These are phyloP conservation scores for Neolentinus lepideus DNA, from an alignment of 1,284 basidiomycete genomes.

Conservation along the genomic window DNA sequence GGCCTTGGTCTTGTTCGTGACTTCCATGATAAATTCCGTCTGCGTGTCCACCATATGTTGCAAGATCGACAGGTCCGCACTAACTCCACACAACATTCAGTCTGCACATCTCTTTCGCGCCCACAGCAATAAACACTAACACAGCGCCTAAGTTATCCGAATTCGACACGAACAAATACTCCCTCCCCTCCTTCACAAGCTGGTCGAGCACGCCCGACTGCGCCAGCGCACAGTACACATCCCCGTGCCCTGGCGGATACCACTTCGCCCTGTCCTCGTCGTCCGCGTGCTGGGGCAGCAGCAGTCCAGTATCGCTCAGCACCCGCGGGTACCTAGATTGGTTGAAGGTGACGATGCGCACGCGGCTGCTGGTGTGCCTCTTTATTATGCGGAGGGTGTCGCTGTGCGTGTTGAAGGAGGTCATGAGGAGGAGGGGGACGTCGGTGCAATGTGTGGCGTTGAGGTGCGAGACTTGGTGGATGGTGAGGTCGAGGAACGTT, in stretches of 20 bases:
- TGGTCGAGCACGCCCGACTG: constrained; percentile 97
- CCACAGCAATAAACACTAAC: constrained; percentile 40
- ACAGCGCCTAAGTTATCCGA: constrained; percentile 98
- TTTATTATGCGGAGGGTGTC: constrained; percentile 98
- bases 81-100: constrained; percentile 4
- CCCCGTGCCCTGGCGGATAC: constrained; percentile 99
- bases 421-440: constrained; percentile 99
- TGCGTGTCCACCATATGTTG: constrained; percentile 88
- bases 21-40: constrained; percentile 96
- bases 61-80: constrained; percentile 74
- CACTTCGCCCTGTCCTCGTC: constrained; percentile 89
- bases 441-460: constrained; percentile 69
- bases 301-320: constrained; percentile 90
- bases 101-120: constrained; percentile 1
- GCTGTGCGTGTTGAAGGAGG: constrained; percentile 99
- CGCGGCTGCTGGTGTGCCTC: constrained; percentile 98
- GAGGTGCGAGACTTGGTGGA: constrained; percentile 92
- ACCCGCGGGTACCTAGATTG: constrained; percentile 98
- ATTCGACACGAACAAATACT: constrained; percentile 99
- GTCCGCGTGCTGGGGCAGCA: constrained; percentile 79
- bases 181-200: constrained; percentile 92
- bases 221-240: constrained; percentile 88
- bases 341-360: constrained; percentile 95
- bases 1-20: constrained; percentile 99
- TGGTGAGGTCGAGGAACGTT: constrained; percentile 97